These are phyloP conservation scores for Colletotrichum noveboracense DNA, from an alignment of 2,329 filamentous ascomycete species.

Conservation along the genomic window DNA sequence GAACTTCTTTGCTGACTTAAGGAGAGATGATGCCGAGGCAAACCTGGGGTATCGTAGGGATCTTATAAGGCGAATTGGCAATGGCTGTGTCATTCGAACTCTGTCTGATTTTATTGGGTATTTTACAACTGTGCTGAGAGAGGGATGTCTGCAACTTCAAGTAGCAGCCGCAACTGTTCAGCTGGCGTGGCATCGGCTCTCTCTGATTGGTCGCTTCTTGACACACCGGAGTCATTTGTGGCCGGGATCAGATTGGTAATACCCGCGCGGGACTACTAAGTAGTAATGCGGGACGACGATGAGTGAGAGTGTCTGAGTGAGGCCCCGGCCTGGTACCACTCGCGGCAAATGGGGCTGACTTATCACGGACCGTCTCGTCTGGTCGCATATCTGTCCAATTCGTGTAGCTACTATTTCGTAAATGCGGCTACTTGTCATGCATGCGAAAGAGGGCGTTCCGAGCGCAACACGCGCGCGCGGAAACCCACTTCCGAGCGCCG, in stretches of 20 bases:
- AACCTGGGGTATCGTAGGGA: background rate
- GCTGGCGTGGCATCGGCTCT: background rate
- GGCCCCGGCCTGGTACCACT: background rate
- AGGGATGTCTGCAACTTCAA: background rate
- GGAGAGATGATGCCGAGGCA: background rate
- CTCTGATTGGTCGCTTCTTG: background rate
- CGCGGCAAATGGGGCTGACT: background rate
- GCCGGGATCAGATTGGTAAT: constrained; percentile 21
- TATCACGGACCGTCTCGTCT: background rate
- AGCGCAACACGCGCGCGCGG: background rate
- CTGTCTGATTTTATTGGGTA: background rate
- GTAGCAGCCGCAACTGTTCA: background rate
- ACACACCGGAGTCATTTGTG: background rate
- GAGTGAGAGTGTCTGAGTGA: background rate
- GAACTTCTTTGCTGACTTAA: background rate
- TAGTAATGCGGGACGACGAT: background rate
- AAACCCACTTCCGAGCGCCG: background rate
- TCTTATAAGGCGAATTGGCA: background rate
- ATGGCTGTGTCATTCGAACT: background rate
- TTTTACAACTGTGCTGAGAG: background rate
- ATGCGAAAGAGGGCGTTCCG: background rate
- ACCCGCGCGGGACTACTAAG: constrained; percentile 14
- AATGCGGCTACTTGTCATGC: background rate
- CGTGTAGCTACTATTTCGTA: background rate
- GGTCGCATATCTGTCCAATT: background rate